phyloP scores from a whole-genome alignment of 2,329 filamentous ascomycete genomes.

The Arthrobotrys musiformis region DNA sequence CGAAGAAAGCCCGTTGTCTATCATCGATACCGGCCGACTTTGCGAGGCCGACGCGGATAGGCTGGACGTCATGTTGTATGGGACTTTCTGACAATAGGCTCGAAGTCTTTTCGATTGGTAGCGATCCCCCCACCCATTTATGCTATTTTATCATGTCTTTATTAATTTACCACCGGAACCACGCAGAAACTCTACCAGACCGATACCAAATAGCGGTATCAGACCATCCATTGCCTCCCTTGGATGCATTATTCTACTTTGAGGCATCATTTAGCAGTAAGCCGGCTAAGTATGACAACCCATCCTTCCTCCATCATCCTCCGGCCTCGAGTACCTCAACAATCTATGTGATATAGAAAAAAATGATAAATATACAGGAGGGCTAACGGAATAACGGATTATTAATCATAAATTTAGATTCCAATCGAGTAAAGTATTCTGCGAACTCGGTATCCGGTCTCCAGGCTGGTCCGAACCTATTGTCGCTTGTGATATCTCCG shows the following conservation, averaged over 20 bases:
- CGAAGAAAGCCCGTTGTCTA: not conserved
- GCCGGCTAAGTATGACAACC: not conserved
- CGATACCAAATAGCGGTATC: not conserved
- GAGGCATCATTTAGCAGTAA: slow-evolving; percentile 2
- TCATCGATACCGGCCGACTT: not conserved
- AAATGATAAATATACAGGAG: not conserved
- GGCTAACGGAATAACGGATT: too few relatives aligned
- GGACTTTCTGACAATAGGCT: not conserved
- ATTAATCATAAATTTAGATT: not conserved
- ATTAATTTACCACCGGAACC: too few relatives aligned
- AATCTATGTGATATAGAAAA: too few relatives aligned
- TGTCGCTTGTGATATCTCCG: not conserved
- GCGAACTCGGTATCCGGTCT: not conserved
- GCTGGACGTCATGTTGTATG: not conserved
- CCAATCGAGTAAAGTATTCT: not conserved
- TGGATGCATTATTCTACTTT: slow-evolving; percentile 19
- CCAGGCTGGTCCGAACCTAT: not conserved
- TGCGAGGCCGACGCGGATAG: not conserved
- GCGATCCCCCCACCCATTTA: too few relatives aligned
- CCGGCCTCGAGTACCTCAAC: too few relatives aligned
- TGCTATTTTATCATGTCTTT: too few relatives aligned
- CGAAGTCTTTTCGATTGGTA: not conserved
- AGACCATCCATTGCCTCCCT: slow-evolving; percentile 20
- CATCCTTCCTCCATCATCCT: not conserved
- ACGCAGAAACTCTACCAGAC: not conserved